Base-by-base conservation (phyloP, 2,329 filamentous ascomycete species). In the Anisogramma anomala region DNA sequence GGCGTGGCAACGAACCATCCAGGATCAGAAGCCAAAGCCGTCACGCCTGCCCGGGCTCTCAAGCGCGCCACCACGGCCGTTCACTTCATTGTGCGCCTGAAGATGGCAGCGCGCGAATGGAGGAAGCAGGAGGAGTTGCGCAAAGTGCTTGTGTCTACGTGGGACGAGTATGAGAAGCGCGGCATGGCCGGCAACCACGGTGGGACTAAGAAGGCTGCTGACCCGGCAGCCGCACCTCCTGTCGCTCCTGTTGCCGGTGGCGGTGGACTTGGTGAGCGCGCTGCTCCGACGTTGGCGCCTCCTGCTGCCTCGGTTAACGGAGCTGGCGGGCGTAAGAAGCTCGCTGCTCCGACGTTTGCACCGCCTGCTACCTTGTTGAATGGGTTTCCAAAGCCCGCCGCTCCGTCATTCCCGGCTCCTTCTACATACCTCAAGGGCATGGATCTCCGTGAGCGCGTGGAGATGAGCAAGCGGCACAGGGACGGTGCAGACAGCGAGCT, bases 81-180 rank as follows among this genome's bases (percentile, higher is more conserved):
- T 15, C 65, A 68, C 40, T 76, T 76, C 52, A 61, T 73, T 34
- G 71, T 69, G 14, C 65, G 72, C 38, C 63, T 66, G 61, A 65
- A 62, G 43, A 57, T 71, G 36, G 59, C 64, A 15, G 69, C 71
- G 13, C 58, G 58, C 26, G 55, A 58, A 17, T 77, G 72, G 72
- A 61, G 61, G 20, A 58, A 63, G 40, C 69, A 75, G 43, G 72
- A 77, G 54, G 60, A 58, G 39, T 66, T 67, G 28, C 63, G 72
- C 39, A 59, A 58, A 48, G 59, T 61, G 45, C 62, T 77, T 42
- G 65, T 62, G n/a, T 62, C 63, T 9, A 69, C 67, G 4, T 63
- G 66, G 36, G 67, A 72, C 32, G 38, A 34, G 14, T 32, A 32
- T 7, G 15, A 32, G 15, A 32, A 32, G 30, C 30, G 18, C 14